phyloP scores from a whole-genome alignment of 495 filamentous ascomycete species.

The Astrothelium subdiscretum region DNA sequence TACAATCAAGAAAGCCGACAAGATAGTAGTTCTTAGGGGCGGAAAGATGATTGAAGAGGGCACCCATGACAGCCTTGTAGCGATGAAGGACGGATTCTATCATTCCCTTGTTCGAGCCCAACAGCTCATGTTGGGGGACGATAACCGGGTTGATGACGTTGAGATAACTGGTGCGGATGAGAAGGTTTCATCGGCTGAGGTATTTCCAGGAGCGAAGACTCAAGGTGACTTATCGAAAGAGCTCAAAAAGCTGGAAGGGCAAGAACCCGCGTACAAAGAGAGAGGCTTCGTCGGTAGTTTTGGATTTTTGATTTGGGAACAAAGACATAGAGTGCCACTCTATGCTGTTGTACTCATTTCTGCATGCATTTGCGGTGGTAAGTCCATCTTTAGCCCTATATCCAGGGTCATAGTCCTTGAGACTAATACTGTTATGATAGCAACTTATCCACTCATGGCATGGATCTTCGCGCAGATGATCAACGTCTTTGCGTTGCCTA shows the following conservation, averaged over 20 bases:
- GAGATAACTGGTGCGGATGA: slow-evolving; percentile 5
- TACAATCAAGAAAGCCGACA: slow-evolving; percentile 22
- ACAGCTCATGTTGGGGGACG: slow-evolving; percentile 9
- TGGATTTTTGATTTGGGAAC: slow-evolving; percentile 1
- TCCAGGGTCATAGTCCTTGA: neutral
- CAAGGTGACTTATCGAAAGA: slow-evolving; percentile 2
- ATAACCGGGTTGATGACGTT: neutral
- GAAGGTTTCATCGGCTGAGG: slow-evolving; percentile 3
- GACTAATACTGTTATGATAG: slow-evolving; percentile 1
- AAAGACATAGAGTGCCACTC: slow-evolving; percentile 4
- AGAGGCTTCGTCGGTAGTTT: slow-evolving; percentile 2
- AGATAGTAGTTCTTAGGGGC: slow-evolving; percentile 20
- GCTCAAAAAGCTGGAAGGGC: slow-evolving; percentile 3
- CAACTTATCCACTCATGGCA: slow-evolving; percentile 24
- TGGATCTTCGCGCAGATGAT: slow-evolving; percentile 23
- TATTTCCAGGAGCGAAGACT: slow-evolving; percentile 7
- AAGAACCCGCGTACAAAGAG: slow-evolving; percentile 8
- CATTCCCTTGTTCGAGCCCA: slow-evolving; percentile 16
- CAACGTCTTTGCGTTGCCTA: slow-evolving; percentile 13
- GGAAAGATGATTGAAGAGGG: slow-evolving; percentile 23
- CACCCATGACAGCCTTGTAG: slow-evolving; percentile 17
- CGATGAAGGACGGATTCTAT: slow-evolving; percentile 16
- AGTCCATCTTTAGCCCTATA: neutral
- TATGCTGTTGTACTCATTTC: slow-evolving; percentile 7
- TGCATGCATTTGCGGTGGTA: slow-evolving; percentile 13